Evolutionary conservation across 1,139 yeast species (phyloP), one percentile per base, ranked within the genome.

Genomic region (Petasospora rhodanensis): DNA sequence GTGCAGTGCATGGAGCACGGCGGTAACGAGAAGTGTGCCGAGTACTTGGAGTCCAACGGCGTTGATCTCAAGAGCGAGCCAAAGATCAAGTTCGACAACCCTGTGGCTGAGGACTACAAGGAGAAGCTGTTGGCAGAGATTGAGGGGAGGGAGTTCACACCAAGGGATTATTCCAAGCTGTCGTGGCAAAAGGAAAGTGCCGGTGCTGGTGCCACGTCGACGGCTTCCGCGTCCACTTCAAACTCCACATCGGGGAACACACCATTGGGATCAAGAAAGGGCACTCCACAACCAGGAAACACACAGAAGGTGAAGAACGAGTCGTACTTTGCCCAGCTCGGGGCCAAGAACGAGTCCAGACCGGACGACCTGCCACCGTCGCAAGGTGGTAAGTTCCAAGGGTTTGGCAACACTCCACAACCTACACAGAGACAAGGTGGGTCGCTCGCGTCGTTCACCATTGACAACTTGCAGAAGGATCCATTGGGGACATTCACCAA

Each of bases 51-150:
- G 31, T 62, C 68, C 14, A 78, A 87, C 56, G 95, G 95, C n/a
- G 59, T 89, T 22, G 87, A 80, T 53, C 54, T 73, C 43, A 50
- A 61, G 17, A 59, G 77, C 40, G 81, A 89, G 13, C 78, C 87
- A 26, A 76, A 78, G 51, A 58, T 68, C 41, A 91, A 91, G 62
- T 91, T 84, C 60, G 83, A 84, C 56, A 86, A 89, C 48, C 79
- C 78, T 30, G 86, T 86, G 27, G 97, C 98, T n/a, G 87, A 80
- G 51, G 97, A 91, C 58, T 91, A 91, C 58, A 86, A 89, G 58
- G 85, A 79, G 51, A 76, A 79, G 54, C 68, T 91, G 44, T 73
- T 84, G 7, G 79, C 91, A 43, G 73, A 71, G 37, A 73, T 85
- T 29, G 87, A 83, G 51, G 96, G 86, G 22, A 70, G 66, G 34